Percentiles rank a stretch among this genome's conserved stretches.
Evolutionary conservation across 129 eudicot genomes (phyloP).

Genomic region (Glebionis coronaria): DNA sequence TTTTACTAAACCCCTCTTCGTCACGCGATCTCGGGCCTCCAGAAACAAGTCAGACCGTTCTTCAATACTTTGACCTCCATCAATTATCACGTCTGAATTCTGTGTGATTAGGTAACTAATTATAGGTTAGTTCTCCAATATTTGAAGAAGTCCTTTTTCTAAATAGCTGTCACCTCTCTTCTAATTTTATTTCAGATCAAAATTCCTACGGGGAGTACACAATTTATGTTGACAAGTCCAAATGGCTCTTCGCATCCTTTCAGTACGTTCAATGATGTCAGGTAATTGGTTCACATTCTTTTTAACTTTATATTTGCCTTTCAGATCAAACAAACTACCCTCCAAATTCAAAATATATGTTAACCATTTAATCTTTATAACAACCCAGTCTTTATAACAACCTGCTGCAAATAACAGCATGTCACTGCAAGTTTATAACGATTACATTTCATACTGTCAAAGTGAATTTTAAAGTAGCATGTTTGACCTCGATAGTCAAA

Average conservation of each 20-base stretch:
- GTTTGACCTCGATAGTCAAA: conserved; percentile 19
- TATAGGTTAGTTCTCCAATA: too few relatives aligned
- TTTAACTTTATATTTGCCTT: conserved; percentile 1
- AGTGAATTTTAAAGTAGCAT: not conserved
- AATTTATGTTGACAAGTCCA: conserved; percentile 66
- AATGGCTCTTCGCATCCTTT: conserved; percentile 82
- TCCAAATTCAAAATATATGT: not conserved
- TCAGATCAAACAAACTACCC: conserved; percentile 1
- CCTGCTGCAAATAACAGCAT: not conserved
- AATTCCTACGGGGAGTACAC: conserved; percentile 75
- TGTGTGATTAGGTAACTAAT: too few relatives aligned
- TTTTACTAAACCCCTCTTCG: too few relatives aligned
- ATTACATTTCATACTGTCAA: too few relatives aligned
- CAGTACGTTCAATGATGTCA: conserved; percentile 58
- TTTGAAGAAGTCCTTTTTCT: not conserved
- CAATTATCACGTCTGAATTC: not conserved
- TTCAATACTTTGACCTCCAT: too few relatives aligned
- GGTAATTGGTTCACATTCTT: conserved; percentile 45
- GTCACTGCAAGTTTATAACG: conserved; percentile 4
- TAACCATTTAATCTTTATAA: not conserved
- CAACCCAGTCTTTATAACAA: too few relatives aligned
- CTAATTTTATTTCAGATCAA: conserved; percentile 56
- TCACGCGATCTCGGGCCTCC: too few relatives aligned
- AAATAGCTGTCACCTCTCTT: not conserved
- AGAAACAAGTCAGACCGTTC: too few relatives aligned